These are phyloP conservation scores for Coemansia sp. DNA, from an alignment of 192 early-diverging fungal genomes.

Conservation along the genomic window DNA sequence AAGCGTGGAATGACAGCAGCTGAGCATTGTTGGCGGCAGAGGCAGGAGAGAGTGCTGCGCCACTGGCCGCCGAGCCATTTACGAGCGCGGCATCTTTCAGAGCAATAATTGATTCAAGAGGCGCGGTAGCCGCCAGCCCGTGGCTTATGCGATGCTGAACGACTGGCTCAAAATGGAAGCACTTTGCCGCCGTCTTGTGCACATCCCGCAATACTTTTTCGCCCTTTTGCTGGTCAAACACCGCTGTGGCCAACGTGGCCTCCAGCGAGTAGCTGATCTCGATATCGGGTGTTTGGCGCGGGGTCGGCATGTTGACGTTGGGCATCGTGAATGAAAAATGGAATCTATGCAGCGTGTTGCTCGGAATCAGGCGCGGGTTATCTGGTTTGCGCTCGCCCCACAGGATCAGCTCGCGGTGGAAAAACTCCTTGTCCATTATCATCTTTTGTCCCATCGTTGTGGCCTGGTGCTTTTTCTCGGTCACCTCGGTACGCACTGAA, in stretches of 20 bases:
- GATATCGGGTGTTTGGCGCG: slow-evolving; percentile 48
- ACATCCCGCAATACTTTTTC: slow-evolving; percentile 38
- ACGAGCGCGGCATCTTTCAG: slow-evolving; percentile 25
- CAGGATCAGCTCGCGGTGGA: slow-evolving; percentile 44
- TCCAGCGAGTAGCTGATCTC: slow-evolving; percentile 50
- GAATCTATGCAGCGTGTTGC: slow-evolving; percentile 43
- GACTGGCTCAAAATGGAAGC: slow-evolving; percentile 47
- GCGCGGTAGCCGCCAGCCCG: slow-evolving; percentile 16
- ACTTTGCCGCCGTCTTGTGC: slow-evolving; percentile 38
- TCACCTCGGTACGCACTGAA: slow-evolving; percentile 17
- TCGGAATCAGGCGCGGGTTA: slow-evolving; percentile 22
- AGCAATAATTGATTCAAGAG: slow-evolving; percentile 33
- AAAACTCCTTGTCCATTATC: slow-evolving; percentile 56
- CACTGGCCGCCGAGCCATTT: not conserved
- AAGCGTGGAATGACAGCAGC: slow-evolving; percentile 19
- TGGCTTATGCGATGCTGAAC: slow-evolving; percentile 32
- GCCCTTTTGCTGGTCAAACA: slow-evolving; percentile 26
- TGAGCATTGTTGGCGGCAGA: not conserved
- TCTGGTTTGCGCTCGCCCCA: slow-evolving; percentile 44
- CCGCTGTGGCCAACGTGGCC: slow-evolving; percentile 39
- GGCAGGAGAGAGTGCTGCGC: not conserved
- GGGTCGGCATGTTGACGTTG: slow-evolving; percentile 53
- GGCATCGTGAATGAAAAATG: slow-evolving; percentile 56
- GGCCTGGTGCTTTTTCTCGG: slow-evolving; percentile 32
- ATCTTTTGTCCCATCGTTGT: slow-evolving; percentile 44